Evolutionary conservation across 1,284 basidiomycete species (phyloP).

Genomic region (Pyrrhoderma noxium): DNA sequence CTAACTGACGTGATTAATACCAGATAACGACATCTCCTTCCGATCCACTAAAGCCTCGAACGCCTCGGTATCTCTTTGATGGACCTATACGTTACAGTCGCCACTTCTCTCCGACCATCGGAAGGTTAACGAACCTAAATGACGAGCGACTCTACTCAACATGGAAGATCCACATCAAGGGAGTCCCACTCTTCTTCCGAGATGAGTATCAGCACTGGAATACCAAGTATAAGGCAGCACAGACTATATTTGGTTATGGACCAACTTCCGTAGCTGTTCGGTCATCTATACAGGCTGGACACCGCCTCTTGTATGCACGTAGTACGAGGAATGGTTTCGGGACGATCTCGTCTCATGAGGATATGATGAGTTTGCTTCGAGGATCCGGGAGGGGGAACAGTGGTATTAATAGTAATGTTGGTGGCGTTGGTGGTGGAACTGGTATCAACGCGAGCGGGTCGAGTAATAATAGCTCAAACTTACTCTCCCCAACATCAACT

Average conservation of each 20-base stretch:
- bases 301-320: conserved; percentile 67
- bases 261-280: conserved; percentile 55
- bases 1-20: not conserved
- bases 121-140: conserved; percentile 50
- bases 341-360: conserved; percentile 39
- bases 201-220: conserved; percentile 62
- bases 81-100: conserved; percentile 65
- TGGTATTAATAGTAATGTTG: no score
- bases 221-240: conserved; percentile 55
- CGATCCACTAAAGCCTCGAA: conserved; percentile 30
- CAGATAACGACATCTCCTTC: conserved; percentile 39
- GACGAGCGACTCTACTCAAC: conserved; percentile 67
- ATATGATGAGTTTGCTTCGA: conserved; percentile 45
- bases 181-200: conserved; percentile 51
- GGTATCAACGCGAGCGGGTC: no score
- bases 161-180: conserved; percentile 68
- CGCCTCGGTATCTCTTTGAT: conserved; percentile 53
- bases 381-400: conserved; percentile 27
- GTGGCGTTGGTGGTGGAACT: no score
- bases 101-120: conserved; percentile 63
- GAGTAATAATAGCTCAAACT: no score
- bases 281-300: conserved; percentile 59
- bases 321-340: conserved; percentile 57
- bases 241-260: conserved; percentile 55
- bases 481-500: conserved; percentile 7